Evolutionary conservation across 2,329 filamentous ascomycete genomes (phyloP).

Genomic region (Sporothrix pseudoabietina): DNA sequence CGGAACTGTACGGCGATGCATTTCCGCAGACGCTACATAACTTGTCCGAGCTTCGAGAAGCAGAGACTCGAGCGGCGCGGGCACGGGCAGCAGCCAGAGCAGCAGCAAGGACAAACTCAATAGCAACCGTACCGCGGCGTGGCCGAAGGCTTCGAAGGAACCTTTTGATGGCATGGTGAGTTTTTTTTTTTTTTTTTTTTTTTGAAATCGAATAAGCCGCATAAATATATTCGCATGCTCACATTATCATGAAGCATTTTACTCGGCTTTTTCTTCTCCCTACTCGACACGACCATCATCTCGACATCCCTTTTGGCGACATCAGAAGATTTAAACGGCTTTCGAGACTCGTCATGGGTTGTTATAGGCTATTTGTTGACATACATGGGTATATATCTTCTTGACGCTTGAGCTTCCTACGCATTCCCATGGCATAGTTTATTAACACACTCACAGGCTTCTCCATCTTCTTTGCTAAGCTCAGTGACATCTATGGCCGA

Average conservation of each 20-base stretch:
- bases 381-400: conserved; percentile 34
- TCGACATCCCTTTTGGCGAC: conserved; percentile 36
- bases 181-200: too few species aligned
- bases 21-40: conserved; percentile 28
- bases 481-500: conserved; percentile 48
- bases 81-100: conserved; percentile 14
- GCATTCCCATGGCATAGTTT: background rate
- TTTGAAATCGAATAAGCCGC: too few species aligned
- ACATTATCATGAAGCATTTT: conserved; percentile 31
- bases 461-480: conserved; percentile 37
- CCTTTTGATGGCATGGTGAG: conserved; percentile 33
- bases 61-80: conserved; percentile 28
- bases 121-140: background rate
- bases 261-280: conserved; percentile 36
- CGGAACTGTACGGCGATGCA: conserved; percentile 25
- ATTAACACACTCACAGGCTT: conserved; percentile 33
- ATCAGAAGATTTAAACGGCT: conserved; percentile 35
- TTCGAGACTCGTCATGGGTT: conserved; percentile 36
- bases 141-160: conserved; percentile 24
- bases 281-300: conserved; percentile 37
- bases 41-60: conserved; percentile 28
- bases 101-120: background rate
- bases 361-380: conserved; percentile 36
- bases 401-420: background rate
- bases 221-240: background rate